Conservation (phyloP, 1,139 yeast species). For the Saccharomyces pastorianus region DNA sequence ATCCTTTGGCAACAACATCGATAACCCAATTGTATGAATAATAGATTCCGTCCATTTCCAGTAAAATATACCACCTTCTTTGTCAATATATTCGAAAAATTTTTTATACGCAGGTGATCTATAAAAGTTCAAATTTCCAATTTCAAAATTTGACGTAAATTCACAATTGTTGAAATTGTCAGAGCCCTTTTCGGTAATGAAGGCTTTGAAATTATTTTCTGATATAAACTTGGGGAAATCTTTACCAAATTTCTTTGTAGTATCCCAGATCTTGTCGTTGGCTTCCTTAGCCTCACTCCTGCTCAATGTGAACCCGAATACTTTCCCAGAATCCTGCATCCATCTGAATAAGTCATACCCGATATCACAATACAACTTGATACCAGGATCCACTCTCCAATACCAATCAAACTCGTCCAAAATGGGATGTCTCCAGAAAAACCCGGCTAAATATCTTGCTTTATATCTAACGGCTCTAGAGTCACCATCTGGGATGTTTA, state of each 20-base stretch:
- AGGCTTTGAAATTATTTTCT: not conserved
- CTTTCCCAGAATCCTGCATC: constrained; percentile 67
- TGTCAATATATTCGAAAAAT: constrained; percentile 63
- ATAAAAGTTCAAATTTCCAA: constrained; percentile 67
- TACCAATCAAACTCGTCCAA: constrained; percentile 70
- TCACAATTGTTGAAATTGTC: constrained; percentile 66
- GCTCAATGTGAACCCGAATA: constrained; percentile 70
- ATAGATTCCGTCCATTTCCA: constrained; percentile 94
- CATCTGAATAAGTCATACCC: constrained; percentile 72
- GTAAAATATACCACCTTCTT: constrained; percentile 78
- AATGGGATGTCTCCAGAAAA: constrained; percentile 70
- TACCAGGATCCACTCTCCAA: constrained; percentile 92
- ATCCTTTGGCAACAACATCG: constrained; percentile 57
- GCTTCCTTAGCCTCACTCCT: constrained; percentile 75
- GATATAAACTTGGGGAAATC: constrained; percentile 38
- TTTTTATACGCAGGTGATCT: constrained; percentile 57
- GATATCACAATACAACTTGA: constrained; percentile 67
- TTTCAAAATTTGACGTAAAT: constrained; percentile 80
- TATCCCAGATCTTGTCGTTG: constrained; percentile 69
- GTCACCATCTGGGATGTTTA: constrained; percentile 52
- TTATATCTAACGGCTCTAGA: constrained; percentile 64
- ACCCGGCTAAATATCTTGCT: constrained; percentile 88
- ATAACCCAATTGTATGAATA: constrained; percentile 73
- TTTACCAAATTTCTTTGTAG: constrained; percentile 56
- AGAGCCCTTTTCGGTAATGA: constrained; percentile 32